Conservation (phyloP, 208 protist species). For the Trypanosoma cruzi region DNA sequence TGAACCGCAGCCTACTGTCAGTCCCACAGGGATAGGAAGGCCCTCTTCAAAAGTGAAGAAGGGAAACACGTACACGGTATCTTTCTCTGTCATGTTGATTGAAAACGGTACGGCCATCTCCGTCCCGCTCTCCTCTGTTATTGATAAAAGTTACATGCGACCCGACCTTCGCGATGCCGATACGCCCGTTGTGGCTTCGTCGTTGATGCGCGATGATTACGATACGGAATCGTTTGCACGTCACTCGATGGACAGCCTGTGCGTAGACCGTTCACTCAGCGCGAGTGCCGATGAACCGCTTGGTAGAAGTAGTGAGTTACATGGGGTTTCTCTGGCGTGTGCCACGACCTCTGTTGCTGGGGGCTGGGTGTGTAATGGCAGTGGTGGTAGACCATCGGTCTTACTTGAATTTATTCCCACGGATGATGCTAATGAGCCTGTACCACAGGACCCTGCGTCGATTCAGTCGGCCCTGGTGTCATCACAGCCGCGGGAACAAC, state of each 20-base stretch:
- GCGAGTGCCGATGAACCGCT: slow-evolving; percentile 7
- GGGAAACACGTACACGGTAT: slow-evolving; percentile 60
- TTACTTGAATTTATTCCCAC: slow-evolving; percentile 9
- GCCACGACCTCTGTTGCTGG: slow-evolving; percentile 5
- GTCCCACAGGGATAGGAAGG: background rate
- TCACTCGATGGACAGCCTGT: slow-evolving; percentile 49
- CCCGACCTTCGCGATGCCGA: slow-evolving; percentile 84
- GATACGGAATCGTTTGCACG: slow-evolving; percentile 40
- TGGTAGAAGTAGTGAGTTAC: slow-evolving; percentile 10
- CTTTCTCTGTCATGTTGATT: slow-evolving; percentile 89
- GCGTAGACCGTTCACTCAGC: slow-evolving; percentile 14
- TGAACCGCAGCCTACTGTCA: background rate
- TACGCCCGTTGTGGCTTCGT: slow-evolving; percentile 73
- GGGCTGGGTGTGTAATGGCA: background rate
- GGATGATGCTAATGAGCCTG: slow-evolving; percentile 21
- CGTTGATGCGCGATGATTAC: slow-evolving; percentile 50
- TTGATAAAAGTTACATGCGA: slow-evolving; percentile 80
- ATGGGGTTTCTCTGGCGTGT: background rate
- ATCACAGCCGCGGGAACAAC: slow-evolving; percentile 1
- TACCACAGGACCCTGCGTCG: slow-evolving; percentile 13
- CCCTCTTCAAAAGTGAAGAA: slow-evolving; percentile 9
- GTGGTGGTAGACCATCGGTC: slow-evolving; percentile 18
- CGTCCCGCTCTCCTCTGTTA: slow-evolving; percentile 72
- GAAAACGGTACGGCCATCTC: slow-evolving; percentile 76
- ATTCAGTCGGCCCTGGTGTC: background rate